Evolutionary conservation across 805 yeast genomes (phyloP).

Genomic region (Kluyveromyces siamensis): DNA sequence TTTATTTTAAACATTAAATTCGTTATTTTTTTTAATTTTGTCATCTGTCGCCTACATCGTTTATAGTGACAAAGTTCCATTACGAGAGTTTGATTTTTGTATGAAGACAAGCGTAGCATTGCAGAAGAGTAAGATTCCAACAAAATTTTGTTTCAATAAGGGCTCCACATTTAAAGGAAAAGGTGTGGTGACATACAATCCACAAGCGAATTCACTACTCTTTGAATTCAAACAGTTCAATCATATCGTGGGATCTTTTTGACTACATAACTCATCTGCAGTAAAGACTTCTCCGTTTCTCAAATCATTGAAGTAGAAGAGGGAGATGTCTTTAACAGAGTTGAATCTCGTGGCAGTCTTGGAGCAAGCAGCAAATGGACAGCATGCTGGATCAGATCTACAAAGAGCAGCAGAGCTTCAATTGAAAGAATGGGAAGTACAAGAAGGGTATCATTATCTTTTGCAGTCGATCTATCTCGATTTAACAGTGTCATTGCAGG

Average conservation of each 20-base stretch:
- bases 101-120: too few species aligned
- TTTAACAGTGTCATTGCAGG: slow-evolving; percentile 46
- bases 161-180: neutral
- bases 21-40: neutral
- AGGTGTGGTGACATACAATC: too few species aligned
- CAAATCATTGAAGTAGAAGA: neutral
- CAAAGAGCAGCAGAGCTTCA: slow-evolving; percentile 64
- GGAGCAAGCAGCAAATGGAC: slow-evolving; percentile 42
- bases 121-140: neutral
- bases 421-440: slow-evolving; percentile 59
- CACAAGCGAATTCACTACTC: too few species aligned
- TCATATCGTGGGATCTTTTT: too few species aligned
- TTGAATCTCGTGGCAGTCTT: slow-evolving; percentile 31
- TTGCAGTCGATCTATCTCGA: slow-evolving; percentile 59
- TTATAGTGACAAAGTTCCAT: neutral
- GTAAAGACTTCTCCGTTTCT: too few species aligned
- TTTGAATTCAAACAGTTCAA: too few species aligned
- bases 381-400: slow-evolving; percentile 34
- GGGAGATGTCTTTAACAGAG: slow-evolving; percentile 14
- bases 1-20: too few species aligned
- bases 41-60: neutral
- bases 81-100: too few species aligned
- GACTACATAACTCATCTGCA: neutral
- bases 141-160: neutral
- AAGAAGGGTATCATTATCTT: slow-evolving; percentile 47